These are phyloP conservation scores for Chrysophaeum taylorii DNA, from an alignment of 352 stramenopile genomes.

Conservation along the genomic window DNA sequence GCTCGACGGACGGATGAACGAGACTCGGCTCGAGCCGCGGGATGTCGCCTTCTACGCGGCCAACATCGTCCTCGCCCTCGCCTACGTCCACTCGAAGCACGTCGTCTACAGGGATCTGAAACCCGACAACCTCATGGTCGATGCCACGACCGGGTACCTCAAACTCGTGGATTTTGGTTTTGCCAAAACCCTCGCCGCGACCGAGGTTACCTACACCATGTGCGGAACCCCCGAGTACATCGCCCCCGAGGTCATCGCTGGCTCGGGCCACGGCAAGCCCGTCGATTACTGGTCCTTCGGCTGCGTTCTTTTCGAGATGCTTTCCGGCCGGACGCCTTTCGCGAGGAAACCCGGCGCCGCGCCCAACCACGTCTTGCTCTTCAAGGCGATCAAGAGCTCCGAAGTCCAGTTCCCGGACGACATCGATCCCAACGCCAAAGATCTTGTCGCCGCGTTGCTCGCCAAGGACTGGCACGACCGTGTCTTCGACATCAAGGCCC, in stretches of 20 bases:
- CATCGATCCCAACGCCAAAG: neutral
- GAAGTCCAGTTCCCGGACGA: neutral
- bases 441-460: neutral
- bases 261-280: constrained; percentile 14
- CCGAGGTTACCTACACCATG: constrained; percentile 57
- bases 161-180: constrained; percentile 63
- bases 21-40: constrained; percentile 50
- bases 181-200: constrained; percentile 63
- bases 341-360: neutral
- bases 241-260: constrained; percentile 20
- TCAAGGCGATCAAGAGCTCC: neutral
- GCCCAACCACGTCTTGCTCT: neutral
- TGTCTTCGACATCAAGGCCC: neutral
- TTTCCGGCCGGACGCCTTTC: neutral
- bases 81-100: constrained; percentile 67
- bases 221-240: constrained; percentile 24
- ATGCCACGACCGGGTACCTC: constrained; percentile 29
- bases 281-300: constrained; percentile 23
- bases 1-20: constrained; percentile 61
- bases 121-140: constrained; percentile 73
- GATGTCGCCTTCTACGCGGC: constrained; percentile 79
- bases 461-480: neutral
- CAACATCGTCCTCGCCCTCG: constrained; percentile 66
- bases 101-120: constrained; percentile 81
- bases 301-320: constrained; percentile 23